Conservation (phyloP, 148 eudicot genomes). For the Fallopia convolvulus region DNA sequence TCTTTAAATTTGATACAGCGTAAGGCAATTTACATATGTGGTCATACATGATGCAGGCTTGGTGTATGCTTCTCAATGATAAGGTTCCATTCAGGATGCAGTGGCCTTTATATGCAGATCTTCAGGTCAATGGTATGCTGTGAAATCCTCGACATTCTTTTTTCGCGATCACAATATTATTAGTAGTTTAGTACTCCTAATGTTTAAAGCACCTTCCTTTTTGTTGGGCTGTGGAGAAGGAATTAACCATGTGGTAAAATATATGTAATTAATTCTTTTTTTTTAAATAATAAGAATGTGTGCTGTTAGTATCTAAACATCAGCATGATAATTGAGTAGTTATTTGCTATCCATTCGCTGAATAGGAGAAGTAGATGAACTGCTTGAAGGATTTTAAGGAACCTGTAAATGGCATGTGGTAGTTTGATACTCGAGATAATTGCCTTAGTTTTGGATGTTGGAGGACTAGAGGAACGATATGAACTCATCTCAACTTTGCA, state of each 20-base stretch:
- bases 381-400: neutral
- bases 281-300: neutral
- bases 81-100: slow-evolving; percentile 76
- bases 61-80: slow-evolving; percentile 86
- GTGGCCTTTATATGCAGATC: slow-evolving; percentile 66
- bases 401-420: neutral
- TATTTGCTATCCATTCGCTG: neutral
- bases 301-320: neutral
- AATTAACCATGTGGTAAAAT: neutral
- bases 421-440: neutral
- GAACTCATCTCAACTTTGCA: neutral
- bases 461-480: neutral
- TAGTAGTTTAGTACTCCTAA: neutral
- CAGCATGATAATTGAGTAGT: neutral
- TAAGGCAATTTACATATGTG: neutral
- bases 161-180: neutral
- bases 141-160: neutral
- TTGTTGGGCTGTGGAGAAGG: neutral
- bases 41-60: slow-evolving; percentile 38
- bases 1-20: neutral
- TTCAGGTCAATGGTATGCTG: slow-evolving; percentile 66
- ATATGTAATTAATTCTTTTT: neutral
- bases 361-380: neutral
- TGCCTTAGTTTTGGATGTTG: neutral
- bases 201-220: neutral